Evolutionary conservation across 1,284 basidiomycete species (phyloP).

Genomic region (Puccinia polysora): DNA sequence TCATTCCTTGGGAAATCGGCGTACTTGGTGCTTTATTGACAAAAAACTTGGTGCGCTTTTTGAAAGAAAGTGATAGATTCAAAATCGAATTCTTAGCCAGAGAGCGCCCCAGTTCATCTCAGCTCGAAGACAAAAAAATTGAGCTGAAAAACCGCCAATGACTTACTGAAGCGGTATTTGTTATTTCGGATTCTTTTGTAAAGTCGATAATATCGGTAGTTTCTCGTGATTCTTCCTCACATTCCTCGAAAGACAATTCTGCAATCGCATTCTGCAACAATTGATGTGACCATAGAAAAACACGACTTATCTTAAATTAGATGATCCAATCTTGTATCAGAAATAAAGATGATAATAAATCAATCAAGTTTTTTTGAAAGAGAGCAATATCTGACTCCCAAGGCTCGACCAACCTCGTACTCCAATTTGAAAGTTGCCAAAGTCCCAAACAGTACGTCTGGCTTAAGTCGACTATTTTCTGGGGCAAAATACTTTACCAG

Average conservation of each 20-base stretch:
- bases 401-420: conserved; percentile 27
- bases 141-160: too few species aligned
- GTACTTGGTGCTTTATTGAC: conserved; percentile 8
- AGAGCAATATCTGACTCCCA: too few species aligned
- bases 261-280: not conserved
- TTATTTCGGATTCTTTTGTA: too few species aligned
- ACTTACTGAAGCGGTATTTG: too few species aligned
- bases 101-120: too few species aligned
- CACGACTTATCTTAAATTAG: too few species aligned
- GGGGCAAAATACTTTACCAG: conserved; percentile 27
- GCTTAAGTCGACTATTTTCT: conserved; percentile 10
- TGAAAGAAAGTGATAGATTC: not conserved
- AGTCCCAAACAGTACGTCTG: conserved; percentile 23
- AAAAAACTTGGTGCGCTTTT: not conserved
- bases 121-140: too few species aligned
- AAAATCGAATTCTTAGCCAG: not conserved
- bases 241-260: conserved; percentile 3
- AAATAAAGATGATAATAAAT: not conserved
- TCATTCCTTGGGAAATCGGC: not conserved
- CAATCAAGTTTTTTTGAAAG: not conserved
- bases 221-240: not conserved
- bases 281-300: not conserved
- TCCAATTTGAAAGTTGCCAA: conserved; percentile 26
- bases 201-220: too few species aligned
- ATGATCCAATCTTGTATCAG: too few species aligned